Percentiles rank a stretch among this genome's conserved stretches.
Conservation (phyloP, 306 rosid genomes). For the Rubus idaeus region DNA sequence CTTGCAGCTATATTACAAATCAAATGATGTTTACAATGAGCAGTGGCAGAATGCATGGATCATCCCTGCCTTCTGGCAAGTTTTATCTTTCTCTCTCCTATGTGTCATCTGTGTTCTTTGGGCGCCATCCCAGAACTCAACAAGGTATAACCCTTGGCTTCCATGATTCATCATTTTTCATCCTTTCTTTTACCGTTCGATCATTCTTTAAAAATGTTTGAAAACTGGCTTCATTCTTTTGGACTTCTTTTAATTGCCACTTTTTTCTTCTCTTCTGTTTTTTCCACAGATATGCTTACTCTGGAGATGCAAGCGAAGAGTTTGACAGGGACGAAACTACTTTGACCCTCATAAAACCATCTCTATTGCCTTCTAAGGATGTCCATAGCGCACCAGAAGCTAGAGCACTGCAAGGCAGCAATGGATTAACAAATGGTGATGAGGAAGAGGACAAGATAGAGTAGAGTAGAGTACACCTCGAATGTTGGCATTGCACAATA, state of each 20-base stretch:
- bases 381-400: constrained; percentile 45
- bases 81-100: constrained; percentile 77
- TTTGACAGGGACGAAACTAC: constrained; percentile 80
- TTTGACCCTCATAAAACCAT: constrained; percentile 83
- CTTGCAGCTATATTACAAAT: constrained; percentile 82
- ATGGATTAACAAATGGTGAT: constrained; percentile 52
- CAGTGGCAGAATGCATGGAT: constrained; percentile 93
- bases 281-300: constrained; percentile 67
- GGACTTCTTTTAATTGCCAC: not conserved
- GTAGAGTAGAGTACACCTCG: constrained; percentile 30
- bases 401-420: constrained; percentile 41
- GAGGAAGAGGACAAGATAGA: constrained; percentile 89
- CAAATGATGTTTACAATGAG: constrained; percentile 81
- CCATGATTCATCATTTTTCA: not conserved
- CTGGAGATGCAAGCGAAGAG: constrained; percentile 67
- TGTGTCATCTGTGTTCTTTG: constrained; percentile 80
- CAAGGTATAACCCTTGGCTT: constrained; percentile 47
- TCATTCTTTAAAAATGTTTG: not conserved
- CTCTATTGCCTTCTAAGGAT: constrained; percentile 62
- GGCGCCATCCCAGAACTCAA: constrained; percentile 95
- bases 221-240: not conserved
- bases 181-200: not conserved
- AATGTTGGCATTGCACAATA: constrained; percentile 28
- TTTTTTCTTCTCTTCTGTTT: constrained; percentile 2
- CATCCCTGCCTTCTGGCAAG: constrained; percentile 97